A percentile compares a stretch with the other conserved stretches of the same genome.
Conservation (phyloP, 805 yeast genomes). For the Clavispora asparagi region DNA sequence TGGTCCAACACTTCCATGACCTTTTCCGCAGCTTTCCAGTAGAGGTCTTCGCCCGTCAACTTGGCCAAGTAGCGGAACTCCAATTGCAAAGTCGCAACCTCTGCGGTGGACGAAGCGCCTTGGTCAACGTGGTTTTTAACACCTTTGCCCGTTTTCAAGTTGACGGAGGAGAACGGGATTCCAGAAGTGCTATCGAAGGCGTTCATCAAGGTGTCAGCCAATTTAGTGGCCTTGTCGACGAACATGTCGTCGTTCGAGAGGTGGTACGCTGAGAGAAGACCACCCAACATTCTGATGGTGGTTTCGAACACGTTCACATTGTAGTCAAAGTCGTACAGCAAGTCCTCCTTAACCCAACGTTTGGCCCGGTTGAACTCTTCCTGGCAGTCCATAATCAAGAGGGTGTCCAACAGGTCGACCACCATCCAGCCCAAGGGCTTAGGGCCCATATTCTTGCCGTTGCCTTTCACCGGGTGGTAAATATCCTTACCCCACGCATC, state of each 20-base stretch:
- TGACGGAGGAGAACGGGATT: constrained; percentile 74
- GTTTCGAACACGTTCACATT: constrained; percentile 85
- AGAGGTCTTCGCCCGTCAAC: constrained; percentile 72
- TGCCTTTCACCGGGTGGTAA: constrained; percentile 61
- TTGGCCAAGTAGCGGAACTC: constrained; percentile 80
- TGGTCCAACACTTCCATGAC: constrained; percentile 66
- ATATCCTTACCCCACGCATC: constrained; percentile 85
- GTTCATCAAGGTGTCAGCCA: constrained; percentile 68
- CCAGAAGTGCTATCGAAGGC: constrained; percentile 67
- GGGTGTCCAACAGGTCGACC: constrained; percentile 80
- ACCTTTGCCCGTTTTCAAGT: constrained; percentile 61
- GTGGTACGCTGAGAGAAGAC: constrained; percentile 78
- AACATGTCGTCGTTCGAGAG: constrained; percentile 64
- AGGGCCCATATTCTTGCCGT: constrained; percentile 70
- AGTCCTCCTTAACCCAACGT: constrained; percentile 67
- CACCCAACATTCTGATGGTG: constrained; percentile 93
- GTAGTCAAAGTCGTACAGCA: constrained; percentile 67
- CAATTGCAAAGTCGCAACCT: constrained; percentile 79
- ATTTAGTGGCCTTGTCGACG: constrained; percentile 70
- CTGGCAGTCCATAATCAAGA: constrained; percentile 67
- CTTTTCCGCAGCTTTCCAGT: constrained; percentile 75
- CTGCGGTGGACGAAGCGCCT: constrained; percentile 88
- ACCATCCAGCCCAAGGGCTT: constrained; percentile 89
- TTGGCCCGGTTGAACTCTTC: constrained; percentile 62
- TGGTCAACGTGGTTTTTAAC: constrained; percentile 54